These are phyloP conservation scores for Calonectria fujianensis DNA, from an alignment of 2,329 filamentous ascomycete species.

Conservation along the genomic window DNA sequence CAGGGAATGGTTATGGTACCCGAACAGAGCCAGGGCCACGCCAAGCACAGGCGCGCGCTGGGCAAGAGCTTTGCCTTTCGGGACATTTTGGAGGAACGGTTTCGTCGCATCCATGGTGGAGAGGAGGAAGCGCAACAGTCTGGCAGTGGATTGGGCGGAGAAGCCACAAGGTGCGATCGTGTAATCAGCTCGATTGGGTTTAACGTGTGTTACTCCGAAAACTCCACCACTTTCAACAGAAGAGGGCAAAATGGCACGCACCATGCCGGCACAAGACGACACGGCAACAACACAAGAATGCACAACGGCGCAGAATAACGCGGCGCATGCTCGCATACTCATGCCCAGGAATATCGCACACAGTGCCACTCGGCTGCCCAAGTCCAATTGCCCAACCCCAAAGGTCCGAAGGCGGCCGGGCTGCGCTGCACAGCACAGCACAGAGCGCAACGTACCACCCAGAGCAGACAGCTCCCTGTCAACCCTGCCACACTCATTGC, in stretches of 20 bases:
- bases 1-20: constrained; percentile 29
- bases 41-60: constrained; percentile 5
- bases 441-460: constrained; percentile 12
- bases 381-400: constrained; percentile 14
- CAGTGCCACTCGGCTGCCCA: constrained; percentile 3
- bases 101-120: constrained; percentile 52
- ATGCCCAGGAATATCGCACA: constrained; percentile 5
- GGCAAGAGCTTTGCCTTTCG: constrained; percentile 10
- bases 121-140: constrained; percentile 46
- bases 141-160: constrained; percentile 26
- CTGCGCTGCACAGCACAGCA: constrained; percentile 20
- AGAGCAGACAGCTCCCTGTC: constrained; percentile 3
- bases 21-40: constrained; percentile 13
- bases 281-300: constrained; percentile 13
- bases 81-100: constrained; percentile 24
- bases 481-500: constrained; percentile 26
- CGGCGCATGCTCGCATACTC: constrained; percentile 13
- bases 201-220: neutral
- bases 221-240: constrained; percentile 14
- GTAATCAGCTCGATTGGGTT: constrained; percentile 21
- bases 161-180: constrained; percentile 6
- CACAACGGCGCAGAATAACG: constrained; percentile 21
- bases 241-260: constrained; percentile 20
- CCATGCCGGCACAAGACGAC: neutral
- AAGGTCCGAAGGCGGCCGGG: constrained; percentile 8